Evolutionary conservation across 2,329 filamentous ascomycete species (phyloP).

Genomic region (Pyrenophora tritici-repentis): DNA sequence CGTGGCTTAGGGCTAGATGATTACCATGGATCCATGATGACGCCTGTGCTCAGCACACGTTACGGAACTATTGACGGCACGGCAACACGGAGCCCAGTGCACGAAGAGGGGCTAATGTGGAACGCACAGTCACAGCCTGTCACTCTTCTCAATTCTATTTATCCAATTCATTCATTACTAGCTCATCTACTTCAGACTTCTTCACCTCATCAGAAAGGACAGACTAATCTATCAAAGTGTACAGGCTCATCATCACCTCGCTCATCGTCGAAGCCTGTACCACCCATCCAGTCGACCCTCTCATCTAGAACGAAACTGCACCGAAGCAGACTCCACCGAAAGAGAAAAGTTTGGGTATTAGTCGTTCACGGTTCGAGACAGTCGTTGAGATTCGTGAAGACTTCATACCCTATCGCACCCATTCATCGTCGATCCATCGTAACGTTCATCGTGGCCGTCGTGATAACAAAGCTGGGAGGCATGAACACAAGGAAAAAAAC

Average conservation of each 20-base stretch:
- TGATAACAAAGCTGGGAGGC: conserved; percentile 22
- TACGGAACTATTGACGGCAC: conserved; percentile 35
- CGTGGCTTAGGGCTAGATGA: conserved; percentile 13
- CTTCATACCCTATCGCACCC: conserved; percentile 14
- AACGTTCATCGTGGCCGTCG: conserved; percentile 33
- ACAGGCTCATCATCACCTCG: conserved; percentile 7
- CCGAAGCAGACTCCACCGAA: conserved; percentile 24
- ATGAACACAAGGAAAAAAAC: conserved; percentile 23
- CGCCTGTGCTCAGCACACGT: conserved; percentile 31
- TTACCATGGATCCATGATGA: conserved; percentile 27
- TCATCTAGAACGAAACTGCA: conserved; percentile 7
- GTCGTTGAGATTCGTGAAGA: conserved; percentile 28
- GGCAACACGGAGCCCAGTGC: conserved; percentile 26
- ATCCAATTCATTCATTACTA: conserved; percentile 29
- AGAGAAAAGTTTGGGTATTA: conserved; percentile 25
- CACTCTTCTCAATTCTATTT: conserved; percentile 15
- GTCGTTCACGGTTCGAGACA: conserved; percentile 29
- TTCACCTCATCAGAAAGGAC: conserved; percentile 11
- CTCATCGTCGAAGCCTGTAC: conserved; percentile 2
- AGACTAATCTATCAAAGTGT: conserved; percentile 21
- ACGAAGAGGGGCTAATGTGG: conserved; percentile 24
- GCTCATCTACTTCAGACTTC: conserved; percentile 21
- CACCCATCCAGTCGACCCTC: conserved; percentile 10
- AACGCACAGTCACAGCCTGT: conserved; percentile 24
- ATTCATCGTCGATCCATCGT: conserved; percentile 25